Evolutionary conservation across 2,329 filamentous ascomycete species (phyloP).

Genomic region (Ascochyta clinopodiicola): DNA sequence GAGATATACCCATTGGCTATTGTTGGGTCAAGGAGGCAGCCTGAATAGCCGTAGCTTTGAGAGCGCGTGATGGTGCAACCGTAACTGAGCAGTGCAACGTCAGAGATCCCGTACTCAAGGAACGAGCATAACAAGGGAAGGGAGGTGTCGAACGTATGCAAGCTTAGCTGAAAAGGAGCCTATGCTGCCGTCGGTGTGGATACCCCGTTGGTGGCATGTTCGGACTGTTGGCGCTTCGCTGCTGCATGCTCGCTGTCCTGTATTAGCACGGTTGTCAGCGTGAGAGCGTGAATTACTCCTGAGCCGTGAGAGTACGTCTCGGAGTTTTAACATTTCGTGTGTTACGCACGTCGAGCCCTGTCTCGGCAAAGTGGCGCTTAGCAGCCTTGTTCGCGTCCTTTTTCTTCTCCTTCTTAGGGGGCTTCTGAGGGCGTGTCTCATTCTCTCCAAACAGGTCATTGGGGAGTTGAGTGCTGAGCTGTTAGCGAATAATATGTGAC

Average conservation of each 20-base stretch:
- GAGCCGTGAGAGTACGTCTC: slow-evolving; percentile 23
- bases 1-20: neutral
- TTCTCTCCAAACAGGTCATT: slow-evolving; percentile 86
- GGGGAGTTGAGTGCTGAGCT: slow-evolving; percentile 78
- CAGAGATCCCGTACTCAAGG: slow-evolving; percentile 29
- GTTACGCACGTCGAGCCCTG: slow-evolving; percentile 56
- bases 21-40: slow-evolving; percentile 15
- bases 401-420: slow-evolving; percentile 51
- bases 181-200: slow-evolving; percentile 39
- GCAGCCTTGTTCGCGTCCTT: slow-evolving; percentile 33
- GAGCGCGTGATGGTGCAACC: slow-evolving; percentile 23
- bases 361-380: slow-evolving; percentile 54
- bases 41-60: slow-evolving; percentile 20
- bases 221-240: slow-evolving; percentile 44
- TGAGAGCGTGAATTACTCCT: slow-evolving; percentile 29
- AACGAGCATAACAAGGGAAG: slow-evolving; percentile 16
- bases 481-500: slow-evolving; percentile 21
- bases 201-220: slow-evolving; percentile 38
- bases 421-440: slow-evolving; percentile 62
- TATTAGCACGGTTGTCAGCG: slow-evolving; percentile 47
- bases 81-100: slow-evolving; percentile 35
- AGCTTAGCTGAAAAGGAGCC: slow-evolving; percentile 37
- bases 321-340: slow-evolving; percentile 27
- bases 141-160: slow-evolving; percentile 36
- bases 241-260: slow-evolving; percentile 44